Percentiles rank a stretch among this genome's conserved stretches.
Evolutionary conservation across 2,329 filamentous ascomycete genomes (phyloP).

Genomic region (Fusarium sterilihyphosum): DNA sequence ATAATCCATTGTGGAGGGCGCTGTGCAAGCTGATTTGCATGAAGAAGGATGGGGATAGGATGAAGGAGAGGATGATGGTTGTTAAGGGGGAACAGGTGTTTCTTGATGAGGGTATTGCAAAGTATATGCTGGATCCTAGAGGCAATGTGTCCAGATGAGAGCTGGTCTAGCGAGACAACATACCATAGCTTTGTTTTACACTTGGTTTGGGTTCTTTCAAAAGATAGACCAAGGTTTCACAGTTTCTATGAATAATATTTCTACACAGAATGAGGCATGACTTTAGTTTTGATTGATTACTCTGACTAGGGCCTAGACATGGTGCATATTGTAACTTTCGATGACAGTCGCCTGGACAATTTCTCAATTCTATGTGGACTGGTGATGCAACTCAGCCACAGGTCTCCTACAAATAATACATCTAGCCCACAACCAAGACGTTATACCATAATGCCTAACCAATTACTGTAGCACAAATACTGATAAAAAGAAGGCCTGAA

Average conservation of each 20-base stretch:
- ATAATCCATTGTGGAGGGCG: slow-evolving; percentile 18
- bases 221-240: not conserved
- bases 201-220: not conserved
- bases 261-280: not conserved
- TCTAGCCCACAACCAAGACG: not conserved
- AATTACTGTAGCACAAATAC: not conserved
- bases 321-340: not conserved
- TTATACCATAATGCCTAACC: not conserved
- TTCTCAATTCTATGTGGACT: not conserved
- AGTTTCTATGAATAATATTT: not conserved
- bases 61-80: slow-evolving; percentile 18
- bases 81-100: slow-evolving; percentile 6
- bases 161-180: too few relatives aligned
- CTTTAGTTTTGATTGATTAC: not conserved
- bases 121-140: not conserved
- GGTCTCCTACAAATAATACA: not conserved
- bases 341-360: not conserved
- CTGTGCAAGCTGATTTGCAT: slow-evolving; percentile 22
- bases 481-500: rapidly evolving
- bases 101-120: slow-evolving; percentile 14
- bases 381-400: not conserved
- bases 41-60: not conserved
- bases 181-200: not conserved
- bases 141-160: not conserved
- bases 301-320: not conserved